Percentiles rank a stretch among this genome's conserved stretches.
Conservation (phyloP, 2,329 filamentous ascomycete species). For the Septoria petroselini region DNA sequence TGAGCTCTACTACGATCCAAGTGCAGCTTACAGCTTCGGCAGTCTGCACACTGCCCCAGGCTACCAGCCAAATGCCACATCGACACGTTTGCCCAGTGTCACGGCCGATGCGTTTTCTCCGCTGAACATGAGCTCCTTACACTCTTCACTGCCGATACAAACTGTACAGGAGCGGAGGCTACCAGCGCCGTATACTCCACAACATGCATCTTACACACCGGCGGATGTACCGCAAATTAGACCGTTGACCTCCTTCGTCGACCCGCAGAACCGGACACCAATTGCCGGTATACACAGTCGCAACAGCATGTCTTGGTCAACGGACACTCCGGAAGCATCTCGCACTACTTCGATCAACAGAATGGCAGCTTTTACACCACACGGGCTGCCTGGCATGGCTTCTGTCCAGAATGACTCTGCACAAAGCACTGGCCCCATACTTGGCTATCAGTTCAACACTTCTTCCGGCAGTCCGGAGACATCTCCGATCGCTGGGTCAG, state of each 20-base stretch:
- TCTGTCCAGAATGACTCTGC: slow-evolving; percentile 19
- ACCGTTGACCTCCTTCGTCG: slow-evolving; percentile 28
- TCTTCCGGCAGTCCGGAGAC: slow-evolving; percentile 27
- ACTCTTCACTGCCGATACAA: slow-evolving; percentile 36
- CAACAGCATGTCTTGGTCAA: slow-evolving; percentile 34
- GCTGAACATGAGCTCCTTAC: slow-evolving; percentile 37
- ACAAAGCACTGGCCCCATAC: slow-evolving; percentile 12
- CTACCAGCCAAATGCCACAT: slow-evolving; percentile 18
- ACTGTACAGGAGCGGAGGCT: slow-evolving; percentile 35
- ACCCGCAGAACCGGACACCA: slow-evolving; percentile 26
- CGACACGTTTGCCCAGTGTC: slow-evolving; percentile 30
- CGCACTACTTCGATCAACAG: slow-evolving; percentile 18
- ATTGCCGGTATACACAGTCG: slow-evolving; percentile 34
- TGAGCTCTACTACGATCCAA: slow-evolving; percentile 31
- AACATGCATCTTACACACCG: slow-evolving; percentile 20
- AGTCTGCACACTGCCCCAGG: slow-evolving; percentile 27
- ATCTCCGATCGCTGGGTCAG: slow-evolving; percentile 26
- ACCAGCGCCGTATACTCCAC: slow-evolving; percentile 32
- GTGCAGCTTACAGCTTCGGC: slow-evolving; percentile 32
- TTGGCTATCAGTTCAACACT: slow-evolving; percentile 34
- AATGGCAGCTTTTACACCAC: slow-evolving; percentile 1
- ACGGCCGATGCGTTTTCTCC: slow-evolving; percentile 33
- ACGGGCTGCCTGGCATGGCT: slow-evolving; percentile 13
- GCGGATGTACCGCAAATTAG: slow-evolving; percentile 29
- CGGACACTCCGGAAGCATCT: slow-evolving; percentile 18